Evolutionary conservation across 805 yeast genomes (phyloP).

Genomic region (Jamesozyma piceae): DNA sequence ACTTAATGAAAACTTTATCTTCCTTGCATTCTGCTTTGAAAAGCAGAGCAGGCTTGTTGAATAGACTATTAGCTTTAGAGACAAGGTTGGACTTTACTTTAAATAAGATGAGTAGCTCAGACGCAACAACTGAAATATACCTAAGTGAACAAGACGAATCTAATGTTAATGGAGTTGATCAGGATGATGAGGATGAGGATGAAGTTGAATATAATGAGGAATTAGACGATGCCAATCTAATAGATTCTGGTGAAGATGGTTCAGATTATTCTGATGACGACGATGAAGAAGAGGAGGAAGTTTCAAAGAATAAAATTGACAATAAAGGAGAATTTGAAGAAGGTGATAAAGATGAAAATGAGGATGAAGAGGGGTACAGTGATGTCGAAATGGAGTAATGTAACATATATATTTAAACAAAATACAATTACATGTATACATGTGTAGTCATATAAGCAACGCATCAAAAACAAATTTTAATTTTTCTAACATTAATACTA

Average conservation of each 20-base stretch:
- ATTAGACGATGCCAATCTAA: slow-evolving; percentile 1
- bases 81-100: slow-evolving; percentile 66
- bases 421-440: no score
- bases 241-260: slow-evolving; percentile 12
- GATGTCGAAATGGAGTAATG: slow-evolving; percentile 32
- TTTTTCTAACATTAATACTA: no score
- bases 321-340: slow-evolving; percentile 1
- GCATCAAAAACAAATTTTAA: no score
- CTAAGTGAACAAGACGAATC: no score
- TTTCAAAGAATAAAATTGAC: slow-evolving; percentile 1
- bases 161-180: slow-evolving; percentile 34
- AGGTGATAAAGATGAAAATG: slow-evolving; percentile 24
- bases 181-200: slow-evolving; percentile 27
- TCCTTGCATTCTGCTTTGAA: slow-evolving; percentile 56
- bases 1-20: slow-evolving; percentile 48
- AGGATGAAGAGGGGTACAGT: slow-evolving; percentile 30
- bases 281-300: slow-evolving; percentile 5
- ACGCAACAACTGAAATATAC: slow-evolving; percentile 35
- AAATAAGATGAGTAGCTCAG: slow-evolving; percentile 53
- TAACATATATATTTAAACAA: background rate
- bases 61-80: slow-evolving; percentile 67
- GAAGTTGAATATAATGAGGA: slow-evolving; percentile 8
- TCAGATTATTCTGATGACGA: slow-evolving; percentile 6
- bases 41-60: slow-evolving; percentile 57
- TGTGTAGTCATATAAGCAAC: no score